phyloP scores from a whole-genome alignment of 2,329 filamentous ascomycete genomes.

The Ceratocystis smalleyi region DNA sequence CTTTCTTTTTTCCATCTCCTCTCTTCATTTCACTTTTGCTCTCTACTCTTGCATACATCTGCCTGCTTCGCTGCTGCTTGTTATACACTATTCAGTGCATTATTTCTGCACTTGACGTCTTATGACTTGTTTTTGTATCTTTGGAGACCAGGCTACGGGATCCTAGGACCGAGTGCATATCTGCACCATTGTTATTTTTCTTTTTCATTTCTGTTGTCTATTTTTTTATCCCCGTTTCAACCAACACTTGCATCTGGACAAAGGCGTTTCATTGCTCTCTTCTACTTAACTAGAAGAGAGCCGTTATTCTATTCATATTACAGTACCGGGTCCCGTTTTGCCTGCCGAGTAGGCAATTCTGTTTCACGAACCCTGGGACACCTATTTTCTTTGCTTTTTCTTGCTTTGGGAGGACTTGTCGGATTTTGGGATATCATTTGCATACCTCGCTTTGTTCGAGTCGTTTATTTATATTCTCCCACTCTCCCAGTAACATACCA shows the following conservation, averaged over 20 bases:
- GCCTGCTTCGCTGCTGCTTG: constrained; percentile 3
- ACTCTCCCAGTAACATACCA: neutral
- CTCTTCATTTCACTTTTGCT: neutral
- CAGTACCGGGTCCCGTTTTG: neutral
- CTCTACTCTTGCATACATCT: constrained; percentile 1
- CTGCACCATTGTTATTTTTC: constrained; percentile 6
- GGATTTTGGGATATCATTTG: constrained; percentile 6
- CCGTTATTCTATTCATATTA: neutral
- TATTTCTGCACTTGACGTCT: neutral
- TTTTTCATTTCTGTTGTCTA: neutral
- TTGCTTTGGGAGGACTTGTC: neutral
- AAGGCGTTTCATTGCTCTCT: neutral
- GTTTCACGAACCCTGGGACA: neutral
- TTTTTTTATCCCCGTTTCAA: neutral
- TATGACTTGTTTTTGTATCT: constrained; percentile 4
- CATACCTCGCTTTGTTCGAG: neutral
- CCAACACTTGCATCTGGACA: neutral
- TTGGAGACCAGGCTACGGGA: neutral
- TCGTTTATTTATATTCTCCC: constrained; percentile 6
- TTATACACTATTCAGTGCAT: constrained; percentile 1
- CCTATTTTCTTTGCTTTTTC: constrained; percentile 7
- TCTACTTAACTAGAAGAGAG: neutral
- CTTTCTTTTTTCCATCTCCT: neutral
- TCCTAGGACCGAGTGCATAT: neutral
- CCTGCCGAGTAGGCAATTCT: neutral